These are phyloP conservation scores for Epichloe gansuensis DNA, from an alignment of 2,329 filamentous ascomycete genomes.

Conservation along the genomic window DNA sequence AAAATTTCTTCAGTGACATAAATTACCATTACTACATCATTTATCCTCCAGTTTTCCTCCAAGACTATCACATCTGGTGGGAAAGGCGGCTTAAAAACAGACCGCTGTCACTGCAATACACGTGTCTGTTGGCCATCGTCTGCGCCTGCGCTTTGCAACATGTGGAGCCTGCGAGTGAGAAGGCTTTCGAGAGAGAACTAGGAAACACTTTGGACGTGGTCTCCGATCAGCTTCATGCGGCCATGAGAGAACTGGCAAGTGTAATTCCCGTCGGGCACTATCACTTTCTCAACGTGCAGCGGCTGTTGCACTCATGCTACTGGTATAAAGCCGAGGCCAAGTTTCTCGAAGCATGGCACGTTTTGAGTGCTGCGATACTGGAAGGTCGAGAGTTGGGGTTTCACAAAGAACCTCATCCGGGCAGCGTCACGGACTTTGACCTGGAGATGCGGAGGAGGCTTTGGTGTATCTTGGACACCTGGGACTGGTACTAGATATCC, in stretches of 20 bases:
- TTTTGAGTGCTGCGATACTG: constrained; percentile 18
- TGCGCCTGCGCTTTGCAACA: constrained; percentile 19
- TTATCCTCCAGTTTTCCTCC: constrained; percentile 16
- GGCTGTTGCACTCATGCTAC: constrained; percentile 18
- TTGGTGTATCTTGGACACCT: constrained; percentile 21
- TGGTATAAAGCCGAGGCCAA: constrained; percentile 22
- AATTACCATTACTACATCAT: constrained; percentile 23
- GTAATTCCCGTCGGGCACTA: constrained; percentile 16
- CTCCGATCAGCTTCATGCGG: constrained; percentile 14
- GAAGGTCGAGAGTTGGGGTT: constrained; percentile 19
- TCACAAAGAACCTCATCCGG: constrained; percentile 11
- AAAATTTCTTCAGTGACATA: constrained; percentile 17
- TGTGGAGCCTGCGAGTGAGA: constrained; percentile 11
- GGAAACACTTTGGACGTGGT: constrained; percentile 10
- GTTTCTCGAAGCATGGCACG: constrained; percentile 20
- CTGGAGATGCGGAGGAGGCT: constrained; percentile 19
- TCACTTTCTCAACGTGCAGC: constrained; percentile 17
- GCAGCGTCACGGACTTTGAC: constrained; percentile 15
- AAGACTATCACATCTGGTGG: constrained; percentile 21
- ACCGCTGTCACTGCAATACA: constrained; percentile 17
- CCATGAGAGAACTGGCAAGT: constrained; percentile 14
- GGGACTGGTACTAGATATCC: constrained; percentile 18
- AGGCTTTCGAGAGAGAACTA: constrained; percentile 11
- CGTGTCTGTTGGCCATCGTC: constrained; percentile 17
- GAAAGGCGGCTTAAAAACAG: constrained; percentile 9